A percentile compares a stretch with the other conserved stretches of the same genome.
These are phyloP conservation scores for Pseudogymnoascus sp. DNA, from an alignment of 2,329 filamentous ascomycete genomes.

Conservation along the genomic window DNA sequence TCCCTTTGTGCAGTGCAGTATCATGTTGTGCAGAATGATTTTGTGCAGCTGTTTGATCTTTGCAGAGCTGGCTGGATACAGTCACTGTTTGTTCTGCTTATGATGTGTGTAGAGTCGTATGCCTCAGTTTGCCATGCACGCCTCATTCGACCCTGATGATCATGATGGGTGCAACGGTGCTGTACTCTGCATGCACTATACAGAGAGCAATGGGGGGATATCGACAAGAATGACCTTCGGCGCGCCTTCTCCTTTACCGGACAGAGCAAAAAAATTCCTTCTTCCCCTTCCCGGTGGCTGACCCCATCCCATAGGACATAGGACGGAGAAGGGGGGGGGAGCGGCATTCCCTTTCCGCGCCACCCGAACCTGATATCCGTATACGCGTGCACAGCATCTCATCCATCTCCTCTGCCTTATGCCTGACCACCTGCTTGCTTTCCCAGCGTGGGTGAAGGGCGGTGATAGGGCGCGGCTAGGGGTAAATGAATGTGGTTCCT, in stretches of 20 bases:
- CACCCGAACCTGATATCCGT: not conserved
- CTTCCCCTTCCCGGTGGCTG: not conserved
- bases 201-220: not conserved
- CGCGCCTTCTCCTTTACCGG: not conserved
- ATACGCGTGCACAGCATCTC: conserved; percentile 6
- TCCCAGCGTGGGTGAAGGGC: conserved; percentile 1
- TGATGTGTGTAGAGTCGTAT: not conserved
- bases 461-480: conserved; percentile 2
- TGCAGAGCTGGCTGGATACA: not conserved
- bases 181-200: not conserved
- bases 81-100: not conserved
- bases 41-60: not conserved
- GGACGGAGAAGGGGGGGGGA: not conserved
- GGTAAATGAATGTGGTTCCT: not conserved
- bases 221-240: not conserved
- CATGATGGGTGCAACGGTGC: not conserved
- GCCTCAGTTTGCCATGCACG: not conserved
- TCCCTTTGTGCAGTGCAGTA: not conserved
- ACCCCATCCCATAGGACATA: conserved; percentile 1
- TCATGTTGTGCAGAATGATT: not conserved
- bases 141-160: conserved; percentile 1
- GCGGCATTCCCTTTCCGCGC: conserved; percentile 1
- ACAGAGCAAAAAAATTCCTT: not conserved
- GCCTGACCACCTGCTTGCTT: not conserved
- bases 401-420: not conserved